Conservation (phyloP, 2,329 filamentous ascomycete genomes). For the Penicillium sp. region DNA sequence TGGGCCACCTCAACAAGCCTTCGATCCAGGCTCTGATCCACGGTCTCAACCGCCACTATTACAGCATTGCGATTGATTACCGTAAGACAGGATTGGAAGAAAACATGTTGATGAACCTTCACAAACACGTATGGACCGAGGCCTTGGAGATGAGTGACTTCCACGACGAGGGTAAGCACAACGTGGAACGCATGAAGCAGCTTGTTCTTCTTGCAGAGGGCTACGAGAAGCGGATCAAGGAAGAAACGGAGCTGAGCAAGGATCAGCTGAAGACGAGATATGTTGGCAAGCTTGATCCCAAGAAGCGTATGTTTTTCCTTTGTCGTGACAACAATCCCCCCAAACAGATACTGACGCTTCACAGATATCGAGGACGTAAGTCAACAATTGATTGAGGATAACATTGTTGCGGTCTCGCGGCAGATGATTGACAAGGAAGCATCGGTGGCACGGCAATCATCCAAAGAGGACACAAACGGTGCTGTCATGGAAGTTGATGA, state of each 20-base stretch:
- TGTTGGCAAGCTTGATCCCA: constrained; percentile 96
- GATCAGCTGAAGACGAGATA: constrained; percentile 98
- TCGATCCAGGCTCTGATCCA: constrained; percentile 99
- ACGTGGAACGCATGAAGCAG: constrained; percentile 82
- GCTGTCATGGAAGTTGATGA: constrained; percentile 69
- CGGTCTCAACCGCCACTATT: constrained; percentile 97
- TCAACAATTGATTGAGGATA: constrained; percentile 96
- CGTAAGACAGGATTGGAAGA: constrained; percentile 96
- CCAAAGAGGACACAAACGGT: constrained; percentile 47
- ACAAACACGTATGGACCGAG: constrained; percentile 99
- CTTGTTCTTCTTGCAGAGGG: constrained; percentile 88
- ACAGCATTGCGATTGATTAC: constrained; percentile 98
- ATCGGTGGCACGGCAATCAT: constrained; percentile 70
- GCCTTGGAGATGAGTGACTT: constrained; percentile 97
- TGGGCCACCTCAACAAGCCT: constrained; percentile 97
- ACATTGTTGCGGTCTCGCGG: constrained; percentile 95
- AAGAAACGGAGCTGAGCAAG: constrained; percentile 95
- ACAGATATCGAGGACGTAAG: constrained; percentile 88
- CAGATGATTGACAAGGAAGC: constrained; percentile 99
- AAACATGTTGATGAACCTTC: constrained; percentile 99
- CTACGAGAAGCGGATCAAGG: constrained; percentile 98
- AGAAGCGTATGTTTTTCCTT: constrained; percentile 69
- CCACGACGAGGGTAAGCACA: constrained; percentile 75
- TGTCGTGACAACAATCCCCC: not conserved
- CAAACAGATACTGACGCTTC: constrained; percentile 19